phyloP scores from a whole-genome alignment of 768 basidiomycete species.

The Lentinus brumalis region DNA sequence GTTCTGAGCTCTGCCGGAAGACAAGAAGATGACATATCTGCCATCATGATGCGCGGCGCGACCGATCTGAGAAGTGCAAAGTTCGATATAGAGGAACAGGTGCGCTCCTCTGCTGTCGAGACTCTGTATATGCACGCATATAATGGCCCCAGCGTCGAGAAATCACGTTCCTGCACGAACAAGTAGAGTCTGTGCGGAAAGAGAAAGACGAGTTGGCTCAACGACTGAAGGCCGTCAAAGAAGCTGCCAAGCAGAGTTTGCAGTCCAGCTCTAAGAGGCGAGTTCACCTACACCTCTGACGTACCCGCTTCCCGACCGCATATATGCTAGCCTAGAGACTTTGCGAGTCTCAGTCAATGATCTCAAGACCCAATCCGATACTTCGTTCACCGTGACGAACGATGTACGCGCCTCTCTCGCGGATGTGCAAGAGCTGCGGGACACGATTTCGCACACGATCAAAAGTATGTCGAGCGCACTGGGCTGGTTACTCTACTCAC shows the following conservation, averaged over 20 bases:
- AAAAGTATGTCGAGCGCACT: slow-evolving; percentile 9
- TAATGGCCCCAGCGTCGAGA: slow-evolving; percentile 24
- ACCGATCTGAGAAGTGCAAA: slow-evolving; percentile 28
- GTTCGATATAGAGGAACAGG: slow-evolving; percentile 29
- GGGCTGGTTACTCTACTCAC: background rate
- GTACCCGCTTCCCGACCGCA: background rate
- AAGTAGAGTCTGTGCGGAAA: slow-evolving; percentile 18
- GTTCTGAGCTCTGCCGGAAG: slow-evolving; percentile 21
- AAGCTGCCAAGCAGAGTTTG: slow-evolving; percentile 25
- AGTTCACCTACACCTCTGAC: background rate
- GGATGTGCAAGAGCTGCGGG: slow-evolving; percentile 25
- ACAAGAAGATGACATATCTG: slow-evolving; percentile 31
- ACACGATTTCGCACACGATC: slow-evolving; percentile 15
- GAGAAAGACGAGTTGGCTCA: slow-evolving; percentile 30
- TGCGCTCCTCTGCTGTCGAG: background rate
- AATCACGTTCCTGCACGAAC: slow-evolving; percentile 23
- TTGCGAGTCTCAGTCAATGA: slow-evolving; percentile 16
- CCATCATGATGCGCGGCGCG: slow-evolving; percentile 33
- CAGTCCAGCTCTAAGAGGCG: slow-evolving; percentile 27
- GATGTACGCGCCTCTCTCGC: slow-evolving; percentile 24
- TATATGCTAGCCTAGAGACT: slow-evolving; percentile 24
- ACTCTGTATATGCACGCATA: slow-evolving; percentile 14
- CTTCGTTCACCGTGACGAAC: slow-evolving; percentile 19
- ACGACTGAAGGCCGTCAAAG: slow-evolving; percentile 28
- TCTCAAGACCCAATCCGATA: slow-evolving; percentile 27